Base-by-base conservation (phyloP, 2,329 filamentous ascomycete species). In the Stachybotrys echinatus region DNA sequence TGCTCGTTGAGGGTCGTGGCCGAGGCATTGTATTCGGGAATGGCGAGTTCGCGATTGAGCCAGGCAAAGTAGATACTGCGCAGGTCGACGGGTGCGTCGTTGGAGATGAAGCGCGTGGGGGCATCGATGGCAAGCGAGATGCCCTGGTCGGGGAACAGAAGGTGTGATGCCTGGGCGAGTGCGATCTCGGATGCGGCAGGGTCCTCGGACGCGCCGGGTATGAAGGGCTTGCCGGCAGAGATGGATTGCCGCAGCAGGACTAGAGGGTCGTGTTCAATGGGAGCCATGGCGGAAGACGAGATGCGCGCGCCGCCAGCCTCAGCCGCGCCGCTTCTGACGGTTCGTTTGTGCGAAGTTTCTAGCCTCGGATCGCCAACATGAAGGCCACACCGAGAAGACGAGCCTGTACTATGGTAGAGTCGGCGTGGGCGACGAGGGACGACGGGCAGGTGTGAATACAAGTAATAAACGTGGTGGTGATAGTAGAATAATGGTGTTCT, bases 51-150 rank as follows among this genome's bases (percentile, higher is more conserved):
- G 68, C 91, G 90, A 72, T 96, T 95, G 62, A 89, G 78, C 90
- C 91, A 99, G 50, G 91, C 91, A 65, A 97, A 96, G 75, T 92
- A 96, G 70, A 96, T 92, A 66, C 88, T 94, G 65, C 94, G 90
- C 58, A 99, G 77, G 65, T 96, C 89, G 61, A 96, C 85, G 5
- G 87, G 79, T 50, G 81, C 77, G 60, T 81, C 81, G 51, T 82
- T 80, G n/a, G 89, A 92, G 53, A 88, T 80, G 74, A 97, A 97
- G 60, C 94, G 89, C 58, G 94, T 99, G 10, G 85, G 78, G 14
- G 80, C 79, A 47, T 81, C 83, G 56, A 96, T 80, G 1, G 86
- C 76, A 51, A 95, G 77, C 6, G 83, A 76, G 49, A 83, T 75
- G 53, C 80, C 78, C 48, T 73, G 66, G 46, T 80, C 79, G 52